Conservation (phyloP, 352 stramenopile genomes). For the Pythium insidiosum region DNA sequence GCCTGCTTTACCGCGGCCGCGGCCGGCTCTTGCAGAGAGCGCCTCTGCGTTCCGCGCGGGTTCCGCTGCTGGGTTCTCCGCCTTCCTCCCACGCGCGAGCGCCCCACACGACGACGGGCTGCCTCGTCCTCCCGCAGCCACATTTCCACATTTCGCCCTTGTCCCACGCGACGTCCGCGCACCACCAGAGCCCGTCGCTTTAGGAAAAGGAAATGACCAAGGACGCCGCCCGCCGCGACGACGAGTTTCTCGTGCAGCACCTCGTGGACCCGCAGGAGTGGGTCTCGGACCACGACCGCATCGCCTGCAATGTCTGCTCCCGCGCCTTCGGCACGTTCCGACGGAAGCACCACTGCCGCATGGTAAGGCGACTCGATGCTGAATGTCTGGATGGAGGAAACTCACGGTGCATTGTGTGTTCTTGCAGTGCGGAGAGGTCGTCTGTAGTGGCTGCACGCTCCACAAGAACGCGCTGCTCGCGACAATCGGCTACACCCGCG, state of each 20-base stretch:
- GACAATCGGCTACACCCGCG: conserved; percentile 41
- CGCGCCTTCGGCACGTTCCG: conserved; percentile 72
- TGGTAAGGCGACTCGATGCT: conserved; percentile 24
- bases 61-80: no score
- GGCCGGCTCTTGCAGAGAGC: no score
- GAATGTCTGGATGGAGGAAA: no score
- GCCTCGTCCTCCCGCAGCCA: neutral
- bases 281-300: conserved; percentile 64
- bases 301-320: conserved; percentile 70
- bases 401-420: no score
- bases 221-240: conserved; percentile 14
- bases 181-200: neutral
- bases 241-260: conserved; percentile 63
- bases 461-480: conserved; percentile 59
- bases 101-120: no score
- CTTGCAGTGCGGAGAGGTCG: conserved; percentile 62
- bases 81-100: neutral
- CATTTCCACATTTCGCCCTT: neutral
- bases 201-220: conserved; percentile 30
- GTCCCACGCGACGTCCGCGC: neutral
- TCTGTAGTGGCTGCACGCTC: conserved; percentile 75
- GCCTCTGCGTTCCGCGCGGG: no score
- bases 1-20: no score
- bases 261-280: conserved; percentile 69
- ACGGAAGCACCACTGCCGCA: conserved; percentile 83